Conservation (phyloP, 179 eudicot species). For the Camellia oleifera region DNA sequence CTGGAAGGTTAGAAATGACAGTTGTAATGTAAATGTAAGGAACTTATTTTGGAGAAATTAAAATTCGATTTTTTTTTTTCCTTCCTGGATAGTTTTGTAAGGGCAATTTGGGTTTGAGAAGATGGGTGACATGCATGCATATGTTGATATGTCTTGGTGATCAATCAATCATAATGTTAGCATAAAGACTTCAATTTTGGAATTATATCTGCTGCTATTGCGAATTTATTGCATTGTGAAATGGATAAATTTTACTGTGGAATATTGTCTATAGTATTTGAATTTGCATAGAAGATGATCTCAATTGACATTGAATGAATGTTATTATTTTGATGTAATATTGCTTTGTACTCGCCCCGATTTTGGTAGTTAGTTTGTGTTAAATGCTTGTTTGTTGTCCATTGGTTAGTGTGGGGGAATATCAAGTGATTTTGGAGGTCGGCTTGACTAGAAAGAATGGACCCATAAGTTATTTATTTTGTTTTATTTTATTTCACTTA, state of each 20-base stretch:
- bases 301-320: background rate
- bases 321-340: too few species aligned
- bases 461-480: background rate
- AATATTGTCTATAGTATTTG: background rate
- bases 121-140: background rate
- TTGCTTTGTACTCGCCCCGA: too few species aligned
- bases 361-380: too few species aligned
- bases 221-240: background rate
- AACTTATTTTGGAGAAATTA: too few species aligned
- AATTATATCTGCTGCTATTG: background rate
- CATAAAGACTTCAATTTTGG: background rate
- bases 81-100: too few species aligned
- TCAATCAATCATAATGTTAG: background rate
- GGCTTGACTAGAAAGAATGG: background rate
- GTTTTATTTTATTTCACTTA: background rate
- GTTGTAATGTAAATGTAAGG: too few species aligned
- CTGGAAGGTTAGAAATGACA: too few species aligned
- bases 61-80: too few species aligned
- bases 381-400: background rate
- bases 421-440: background rate
- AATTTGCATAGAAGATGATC: background rate
- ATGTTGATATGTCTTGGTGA: too few species aligned
- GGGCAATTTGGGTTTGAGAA: too few species aligned
- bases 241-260: background rate
- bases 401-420: background rate